Evolutionary conservation across 306 rosid species (phyloP), one percentile per base, ranked within the genome.

Genomic region (Sicyos edulis): DNA sequence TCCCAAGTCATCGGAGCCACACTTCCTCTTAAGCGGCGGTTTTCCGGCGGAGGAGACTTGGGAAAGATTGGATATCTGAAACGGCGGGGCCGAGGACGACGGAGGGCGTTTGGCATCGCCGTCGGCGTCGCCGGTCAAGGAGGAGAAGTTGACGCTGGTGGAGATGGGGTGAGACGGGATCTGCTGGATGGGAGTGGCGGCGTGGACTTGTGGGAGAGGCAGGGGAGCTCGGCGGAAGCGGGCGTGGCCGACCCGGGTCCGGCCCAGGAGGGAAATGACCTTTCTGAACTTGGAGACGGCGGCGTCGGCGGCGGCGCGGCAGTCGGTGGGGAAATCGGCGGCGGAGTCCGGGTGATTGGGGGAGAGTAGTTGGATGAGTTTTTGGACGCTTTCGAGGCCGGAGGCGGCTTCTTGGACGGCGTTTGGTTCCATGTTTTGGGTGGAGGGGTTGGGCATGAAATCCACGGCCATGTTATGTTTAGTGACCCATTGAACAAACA

Each of bases 351-450:
- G 2, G 8, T 42, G 47, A 8, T 42, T 42, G 47, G 47, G 47
- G 11, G 89, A 79, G 3, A 86, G 79, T 21, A 86, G 69, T 2
- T 78, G 54, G 51, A 86, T 85, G 58, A 89, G 89, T 54, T 83
- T 89, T 42, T 82, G 83, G 6, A 89, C 88, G 82, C 88, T 85
- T 34, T 89, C 88, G 29, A 89, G 78, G 22, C 96, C 96, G 34
- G 96, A 87, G 0, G 96, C 92, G 4, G 96, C 96, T 80, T 89
- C 92, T 53, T 83, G 82, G 12, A 87, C 96, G 12, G 91, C 96
- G 76, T 78, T 72, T 5, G 88, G 84, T 72, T 87, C 90, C 2
- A 80, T 40, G 37, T 73, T 83, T 7, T 74, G 20, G 16, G 45
- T 7, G 1, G 34, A 21, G 2, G 29, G 29, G 2, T 71, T 63